These are phyloP conservation scores for Saitozyma podzolica DNA, from an alignment of 768 basidiomycete genomes.

Conservation along the genomic window DNA sequence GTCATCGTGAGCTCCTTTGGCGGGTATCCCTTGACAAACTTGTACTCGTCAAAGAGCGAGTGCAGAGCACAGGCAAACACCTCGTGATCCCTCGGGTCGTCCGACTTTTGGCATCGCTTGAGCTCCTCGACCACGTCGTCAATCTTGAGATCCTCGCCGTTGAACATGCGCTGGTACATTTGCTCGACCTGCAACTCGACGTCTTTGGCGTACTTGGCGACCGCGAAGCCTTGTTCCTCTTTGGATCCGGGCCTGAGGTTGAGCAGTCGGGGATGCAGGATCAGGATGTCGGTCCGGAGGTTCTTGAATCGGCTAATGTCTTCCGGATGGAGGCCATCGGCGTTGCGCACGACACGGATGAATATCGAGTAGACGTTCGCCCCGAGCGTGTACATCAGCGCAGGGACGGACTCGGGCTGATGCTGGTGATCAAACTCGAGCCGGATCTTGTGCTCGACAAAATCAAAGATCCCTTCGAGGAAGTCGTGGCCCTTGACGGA, in stretches of 20 bases:
- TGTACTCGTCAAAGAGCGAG: constrained; percentile 99
- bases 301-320: constrained; percentile 85
- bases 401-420: constrained; percentile 61
- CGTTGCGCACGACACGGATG: constrained; percentile 81
- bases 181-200: constrained; percentile 90
- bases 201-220: constrained; percentile 81
- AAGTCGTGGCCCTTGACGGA: constrained; percentile 79
- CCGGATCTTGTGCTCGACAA: constrained; percentile 89
- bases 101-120: constrained; percentile 78
- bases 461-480: constrained; percentile 79
- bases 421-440: constrained; percentile 73
- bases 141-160: constrained; percentile 79
- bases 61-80: constrained; percentile 99
- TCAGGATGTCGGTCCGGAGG: constrained; percentile 87
- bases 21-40: constrained; percentile 96
- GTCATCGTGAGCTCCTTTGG: constrained; percentile 93
- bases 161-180: constrained; percentile 98
- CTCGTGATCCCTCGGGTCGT: constrained; percentile 83
- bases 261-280: constrained; percentile 95
- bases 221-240: constrained; percentile 84
- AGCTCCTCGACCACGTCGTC: constrained; percentile 90
- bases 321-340: constrained; percentile 69
- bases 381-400: constrained; percentile 30
- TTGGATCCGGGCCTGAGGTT: constrained; percentile 78
- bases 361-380: constrained; percentile 75